Base-by-base conservation (phyloP, 805 yeast species). In the Lachancea cidri region DNA sequence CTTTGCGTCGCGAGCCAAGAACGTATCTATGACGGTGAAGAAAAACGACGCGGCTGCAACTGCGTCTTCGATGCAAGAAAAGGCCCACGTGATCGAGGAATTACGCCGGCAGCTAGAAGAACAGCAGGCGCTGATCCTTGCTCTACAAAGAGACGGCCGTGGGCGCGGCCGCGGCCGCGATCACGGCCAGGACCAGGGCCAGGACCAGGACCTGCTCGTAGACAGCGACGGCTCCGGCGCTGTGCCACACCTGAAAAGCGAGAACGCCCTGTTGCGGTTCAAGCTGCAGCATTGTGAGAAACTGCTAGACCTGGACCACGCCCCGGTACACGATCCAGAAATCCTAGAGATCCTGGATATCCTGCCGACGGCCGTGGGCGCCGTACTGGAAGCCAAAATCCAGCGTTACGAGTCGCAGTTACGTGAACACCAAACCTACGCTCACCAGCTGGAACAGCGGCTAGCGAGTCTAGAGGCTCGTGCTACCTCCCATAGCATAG, bases 1-100 rank as follows among this genome's bases (percentile, higher is more conserved):
- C 39, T 93, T 93, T 67, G 98, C 96, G 0, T 85, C 95, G 0
- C 70, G 96, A 45, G 97, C 98, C 1, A 89, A 88, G 55, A 87
- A 91, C 58, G 79, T 93, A 38, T 71, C 79, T 9, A 72, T 89
- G 53, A 73, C 71, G 41, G 95, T 86, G 4, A 74, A 74, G 39
- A 74, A 74, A 44, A 72, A 73, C 50, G 75, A 71, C 29, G 44
- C 39, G 20, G 39, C 34, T 7, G 27, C 27, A 7, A 42, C 35
- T 29, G 35, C 30, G 20, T 18, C 14, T 17, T 45, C 40, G 16
- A 13, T 11, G 6, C 32, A 35, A 5, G 80, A 72, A 13, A 73
- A 71, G 15, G 76, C 74, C 35, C 73, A 66, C 36, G 58, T 77
- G 8, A 74, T 86, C 14, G 78, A 74, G 45, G 76, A 73, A 35